phyloP scores from a whole-genome alignment of 169 alveolate genomes.

The Plasmodium ovale region DNA sequence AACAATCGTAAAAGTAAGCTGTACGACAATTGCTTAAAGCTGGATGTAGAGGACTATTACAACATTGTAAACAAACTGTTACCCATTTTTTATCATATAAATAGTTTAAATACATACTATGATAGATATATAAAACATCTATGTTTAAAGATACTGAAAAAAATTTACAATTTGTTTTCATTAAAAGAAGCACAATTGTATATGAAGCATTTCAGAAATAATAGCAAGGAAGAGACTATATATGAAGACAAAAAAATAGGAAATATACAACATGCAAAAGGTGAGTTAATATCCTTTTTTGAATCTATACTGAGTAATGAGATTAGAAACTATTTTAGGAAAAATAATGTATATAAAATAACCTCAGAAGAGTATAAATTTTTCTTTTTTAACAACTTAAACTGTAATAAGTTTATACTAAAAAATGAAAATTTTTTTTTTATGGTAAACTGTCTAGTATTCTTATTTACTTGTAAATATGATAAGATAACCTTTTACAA shows the following conservation, averaged over 20 bases:
- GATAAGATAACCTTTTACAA: constrained; percentile 48
- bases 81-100: constrained; percentile 20
- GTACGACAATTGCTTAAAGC: constrained; percentile 33
- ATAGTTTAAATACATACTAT: constrained; percentile 10
- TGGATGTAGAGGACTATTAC: constrained; percentile 12
- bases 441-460: constrained; percentile 43
- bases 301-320: constrained; percentile 25
- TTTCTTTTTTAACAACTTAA: constrained; percentile 47
- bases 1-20: constrained; percentile 16
- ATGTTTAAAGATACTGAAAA: constrained; percentile 46
- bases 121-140: constrained; percentile 46
- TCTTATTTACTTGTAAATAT: constrained; percentile 31
- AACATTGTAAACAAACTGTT: constrained; percentile 42
- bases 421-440: constrained; percentile 26
- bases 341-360: constrained; percentile 12
- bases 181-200: constrained; percentile 41
- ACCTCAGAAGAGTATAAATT: constrained; percentile 33
- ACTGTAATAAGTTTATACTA: constrained; percentile 36
- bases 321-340: constrained; percentile 32
- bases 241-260: constrained; percentile 46
- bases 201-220: constrained; percentile 12
- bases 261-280: constrained; percentile 6
- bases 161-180: constrained; percentile 22
- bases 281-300: constrained; percentile 23
- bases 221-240: constrained; percentile 7